Conservation (phyloP, 2,329 filamentous ascomycete species). For the Aspergillus hortae region DNA sequence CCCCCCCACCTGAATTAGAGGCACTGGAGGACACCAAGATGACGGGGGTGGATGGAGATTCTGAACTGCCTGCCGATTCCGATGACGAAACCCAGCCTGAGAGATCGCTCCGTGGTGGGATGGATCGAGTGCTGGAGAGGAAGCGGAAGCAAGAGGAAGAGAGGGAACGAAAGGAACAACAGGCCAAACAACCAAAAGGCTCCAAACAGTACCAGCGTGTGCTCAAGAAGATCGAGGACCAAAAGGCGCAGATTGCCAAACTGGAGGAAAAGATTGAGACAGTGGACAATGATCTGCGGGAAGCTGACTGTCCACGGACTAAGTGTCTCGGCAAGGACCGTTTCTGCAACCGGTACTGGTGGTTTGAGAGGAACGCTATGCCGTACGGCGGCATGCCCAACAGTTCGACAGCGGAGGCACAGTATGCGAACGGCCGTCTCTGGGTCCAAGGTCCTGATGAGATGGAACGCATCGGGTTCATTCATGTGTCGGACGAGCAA, state of each 20-base stretch:
- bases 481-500: conserved; percentile 69
- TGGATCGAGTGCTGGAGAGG: conserved; percentile 67
- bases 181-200: conserved; percentile 68
- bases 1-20: conserved; percentile 42
- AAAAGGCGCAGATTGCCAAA: conserved; percentile 72
- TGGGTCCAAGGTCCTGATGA: conserved; percentile 97
- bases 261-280: conserved; percentile 82
- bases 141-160: conserved; percentile 73
- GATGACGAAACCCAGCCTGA: conserved; percentile 64
- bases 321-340: conserved; percentile 87
- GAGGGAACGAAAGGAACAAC: conserved; percentile 64
- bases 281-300: conserved; percentile 86
- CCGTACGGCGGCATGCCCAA: conserved; percentile 83
- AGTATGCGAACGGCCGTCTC: conserved; percentile 89
- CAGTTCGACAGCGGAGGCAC: conserved; percentile 81
- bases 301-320: conserved; percentile 89
- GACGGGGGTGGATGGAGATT: conserved; percentile 56
- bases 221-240: conserved; percentile 82
- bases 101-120: conserved; percentile 58
- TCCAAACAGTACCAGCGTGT: conserved; percentile 87
- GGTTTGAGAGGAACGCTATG: conserved; percentile 99
- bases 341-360: conserved; percentile 98
- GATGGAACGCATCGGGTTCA: conserved; percentile 79
- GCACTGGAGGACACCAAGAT: conserved; percentile 37
- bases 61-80: conserved; percentile 61